These are phyloP conservation scores for Panellus pusillus DNA, from an alignment of 768 basidiomycete genomes.

Conservation along the genomic window DNA sequence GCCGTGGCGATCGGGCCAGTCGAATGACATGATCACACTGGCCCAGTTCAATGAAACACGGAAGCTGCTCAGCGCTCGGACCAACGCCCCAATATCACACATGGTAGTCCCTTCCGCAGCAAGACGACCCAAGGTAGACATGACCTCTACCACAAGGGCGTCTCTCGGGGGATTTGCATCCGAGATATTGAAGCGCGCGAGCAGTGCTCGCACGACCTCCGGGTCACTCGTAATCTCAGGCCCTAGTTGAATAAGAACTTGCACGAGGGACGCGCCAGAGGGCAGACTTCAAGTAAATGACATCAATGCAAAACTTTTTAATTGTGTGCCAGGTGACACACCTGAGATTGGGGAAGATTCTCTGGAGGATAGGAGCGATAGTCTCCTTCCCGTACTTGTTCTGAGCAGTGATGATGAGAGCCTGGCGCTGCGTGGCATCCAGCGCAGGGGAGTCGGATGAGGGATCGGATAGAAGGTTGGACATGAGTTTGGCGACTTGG, in stretches of 20 bases:
- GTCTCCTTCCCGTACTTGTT: conserved; percentile 80
- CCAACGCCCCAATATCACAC: conserved; percentile 74
- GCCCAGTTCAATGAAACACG: conserved; percentile 75
- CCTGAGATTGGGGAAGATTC: conserved; percentile 75
- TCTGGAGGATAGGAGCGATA: conserved; percentile 70
- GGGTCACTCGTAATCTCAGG: conserved; percentile 76
- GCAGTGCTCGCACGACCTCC: conserved; percentile 66
- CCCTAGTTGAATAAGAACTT: conserved; percentile 74
- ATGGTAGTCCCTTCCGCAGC: conserved; percentile 71
- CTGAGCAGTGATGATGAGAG: conserved; percentile 71
- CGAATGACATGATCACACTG: conserved; percentile 80
- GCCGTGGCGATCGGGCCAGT: conserved; percentile 78
- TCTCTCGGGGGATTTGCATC: conserved; percentile 72
- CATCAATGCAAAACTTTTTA: conserved; percentile 17
- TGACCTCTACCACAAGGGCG: conserved; percentile 67
- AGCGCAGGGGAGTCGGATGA: conserved; percentile 69
- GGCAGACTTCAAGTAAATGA: conserved; percentile 49
- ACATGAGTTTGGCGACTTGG: conserved; percentile 77
- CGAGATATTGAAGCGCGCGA: conserved; percentile 75
- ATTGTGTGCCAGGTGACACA: conserved; percentile 32
- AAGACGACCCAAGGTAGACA: conserved; percentile 63
- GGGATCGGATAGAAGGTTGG: conserved; percentile 74
- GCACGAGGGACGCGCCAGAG: conserved; percentile 67
- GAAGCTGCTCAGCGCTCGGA: conserved; percentile 70
- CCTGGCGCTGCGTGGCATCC: conserved; percentile 72